Conservation (phyloP, 768 basidiomycete species). For the Naematelia aurantialba region DNA sequence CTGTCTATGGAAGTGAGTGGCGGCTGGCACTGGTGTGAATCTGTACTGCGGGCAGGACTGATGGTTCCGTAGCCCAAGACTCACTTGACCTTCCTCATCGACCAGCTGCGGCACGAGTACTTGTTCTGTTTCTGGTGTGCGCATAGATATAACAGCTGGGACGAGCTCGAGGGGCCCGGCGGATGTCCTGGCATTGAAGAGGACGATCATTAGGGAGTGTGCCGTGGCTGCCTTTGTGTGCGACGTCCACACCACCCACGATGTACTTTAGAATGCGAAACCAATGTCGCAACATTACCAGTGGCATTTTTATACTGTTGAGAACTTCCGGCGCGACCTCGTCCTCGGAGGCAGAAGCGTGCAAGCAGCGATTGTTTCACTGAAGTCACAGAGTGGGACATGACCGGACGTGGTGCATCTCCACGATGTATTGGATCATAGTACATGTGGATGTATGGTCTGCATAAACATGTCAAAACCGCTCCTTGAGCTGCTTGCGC, state of each 20-base stretch:
- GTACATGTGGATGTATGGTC: neutral
- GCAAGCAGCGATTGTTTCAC: too few relatives aligned
- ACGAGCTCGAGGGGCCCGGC: constrained; percentile 47
- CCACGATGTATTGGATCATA: neutral
- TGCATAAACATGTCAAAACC: constrained; percentile 24
- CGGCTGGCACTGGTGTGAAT: neutral
- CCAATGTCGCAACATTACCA: too few relatives aligned
- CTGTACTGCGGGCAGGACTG: constrained; percentile 2
- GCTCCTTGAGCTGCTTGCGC: constrained; percentile 22
- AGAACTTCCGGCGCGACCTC: too few relatives aligned
- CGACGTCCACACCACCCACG: too few relatives aligned
- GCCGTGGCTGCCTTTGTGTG: too few relatives aligned
- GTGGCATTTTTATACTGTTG: too few relatives aligned
- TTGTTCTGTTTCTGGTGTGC: constrained; percentile 49
- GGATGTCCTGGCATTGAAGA: constrained; percentile 49
- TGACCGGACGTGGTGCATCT: neutral
- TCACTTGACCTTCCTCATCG: constrained; percentile 40
- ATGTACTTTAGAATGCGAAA: too few relatives aligned
- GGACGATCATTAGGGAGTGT: constrained; percentile 41
- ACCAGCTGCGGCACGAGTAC: constrained; percentile 43
- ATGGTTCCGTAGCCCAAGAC: constrained; percentile 24
- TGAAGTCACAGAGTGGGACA: too few relatives aligned
- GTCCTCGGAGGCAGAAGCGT: too few relatives aligned
- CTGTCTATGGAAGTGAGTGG: constrained; percentile 46
- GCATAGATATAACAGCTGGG: constrained; percentile 35